A percentile compares a stretch with the other conserved stretches of the same genome.
phyloP scores from a whole-genome alignment of 2,329 filamentous ascomycete genomes.

The Clarireedia hainanense region DNA sequence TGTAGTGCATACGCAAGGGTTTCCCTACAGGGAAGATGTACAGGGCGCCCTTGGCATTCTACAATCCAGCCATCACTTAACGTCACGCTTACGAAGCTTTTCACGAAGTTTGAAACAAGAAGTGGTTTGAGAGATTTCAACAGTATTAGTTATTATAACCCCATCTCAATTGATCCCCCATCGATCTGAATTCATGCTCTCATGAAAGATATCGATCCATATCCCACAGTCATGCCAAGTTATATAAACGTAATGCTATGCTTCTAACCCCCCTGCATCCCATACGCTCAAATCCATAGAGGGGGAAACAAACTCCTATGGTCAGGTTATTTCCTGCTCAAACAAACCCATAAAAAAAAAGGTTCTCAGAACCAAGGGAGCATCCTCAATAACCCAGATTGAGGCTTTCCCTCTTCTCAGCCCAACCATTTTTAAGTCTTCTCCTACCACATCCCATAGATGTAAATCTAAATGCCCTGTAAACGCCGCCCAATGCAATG shows the following conservation, averaged over 20 bases:
- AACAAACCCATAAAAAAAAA: not conserved
- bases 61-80: not conserved
- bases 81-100: too few species aligned
- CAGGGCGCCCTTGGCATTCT: not conserved
- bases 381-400: not conserved
- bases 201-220: not conserved
- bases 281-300: not conserved
- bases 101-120: too few species aligned
- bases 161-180: not conserved
- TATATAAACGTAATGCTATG: conserved; percentile 3
- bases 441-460: conserved; percentile 2
- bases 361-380: conserved; percentile 1
- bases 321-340: conserved; percentile 1
- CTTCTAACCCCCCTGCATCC: not conserved
- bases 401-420: conserved; percentile 4
- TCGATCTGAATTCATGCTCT: conserved; percentile 1
- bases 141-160: conserved; percentile 8
- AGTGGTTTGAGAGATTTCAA: not conserved
- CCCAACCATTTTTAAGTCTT: not conserved
- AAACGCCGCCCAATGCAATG: conserved; percentile 7
- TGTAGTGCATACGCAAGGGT: not conserved
- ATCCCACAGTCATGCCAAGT: conserved; percentile 1
- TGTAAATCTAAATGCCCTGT: conserved; percentile 4
- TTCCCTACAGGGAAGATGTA: not conserved
- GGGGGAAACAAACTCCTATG: not conserved